These are phyloP conservation scores for Sutorius australiensis DNA, from an alignment of 768 basidiomycete genomes.

Conservation along the genomic window DNA sequence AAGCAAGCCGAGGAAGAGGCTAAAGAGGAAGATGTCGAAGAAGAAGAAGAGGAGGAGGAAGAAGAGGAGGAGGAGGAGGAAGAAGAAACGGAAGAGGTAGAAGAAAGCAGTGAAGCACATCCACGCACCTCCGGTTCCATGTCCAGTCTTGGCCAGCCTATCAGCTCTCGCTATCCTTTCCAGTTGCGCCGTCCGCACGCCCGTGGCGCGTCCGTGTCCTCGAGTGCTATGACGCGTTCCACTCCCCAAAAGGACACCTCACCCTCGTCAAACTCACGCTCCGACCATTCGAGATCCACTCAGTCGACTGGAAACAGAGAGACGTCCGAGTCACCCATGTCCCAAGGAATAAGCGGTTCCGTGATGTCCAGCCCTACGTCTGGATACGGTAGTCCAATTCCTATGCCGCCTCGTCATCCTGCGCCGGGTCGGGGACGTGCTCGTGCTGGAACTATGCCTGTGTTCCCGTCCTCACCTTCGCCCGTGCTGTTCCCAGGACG, in stretches of 20 bases:
- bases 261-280: slow-evolving; percentile 38
- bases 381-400: slow-evolving; percentile 36
- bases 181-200: slow-evolving; percentile 47
- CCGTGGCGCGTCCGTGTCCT: slow-evolving; percentile 43
- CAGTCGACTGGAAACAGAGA: slow-evolving; percentile 64
- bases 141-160: slow-evolving; percentile 80
- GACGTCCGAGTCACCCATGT: slow-evolving; percentile 52
- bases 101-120: slow-evolving; percentile 48
- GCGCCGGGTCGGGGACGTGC: slow-evolving; percentile 36
- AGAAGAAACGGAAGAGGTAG: slow-evolving; percentile 37
- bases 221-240: slow-evolving; percentile 39
- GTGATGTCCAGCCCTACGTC: slow-evolving; percentile 37
- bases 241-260: slow-evolving; percentile 36
- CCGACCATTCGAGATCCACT: slow-evolving; percentile 42
- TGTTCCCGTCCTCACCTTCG: slow-evolving; percentile 35
- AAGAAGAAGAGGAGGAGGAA: slow-evolving; percentile 27
- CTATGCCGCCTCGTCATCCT: slow-evolving; percentile 49
- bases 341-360: slow-evolving; percentile 37
- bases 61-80: slow-evolving; percentile 42
- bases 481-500: slow-evolving; percentile 31
- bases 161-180: slow-evolving; percentile 69
- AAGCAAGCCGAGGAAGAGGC: slow-evolving; percentile 25
- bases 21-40: slow-evolving; percentile 17
- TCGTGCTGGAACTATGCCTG: slow-evolving; percentile 39
- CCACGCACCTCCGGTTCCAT: slow-evolving; percentile 75